Percentiles rank a stretch among this genome's conserved stretches.
phyloP scores from a whole-genome alignment of 495 filamentous ascomycete genomes.

The Aspergillus funiculosus region DNA sequence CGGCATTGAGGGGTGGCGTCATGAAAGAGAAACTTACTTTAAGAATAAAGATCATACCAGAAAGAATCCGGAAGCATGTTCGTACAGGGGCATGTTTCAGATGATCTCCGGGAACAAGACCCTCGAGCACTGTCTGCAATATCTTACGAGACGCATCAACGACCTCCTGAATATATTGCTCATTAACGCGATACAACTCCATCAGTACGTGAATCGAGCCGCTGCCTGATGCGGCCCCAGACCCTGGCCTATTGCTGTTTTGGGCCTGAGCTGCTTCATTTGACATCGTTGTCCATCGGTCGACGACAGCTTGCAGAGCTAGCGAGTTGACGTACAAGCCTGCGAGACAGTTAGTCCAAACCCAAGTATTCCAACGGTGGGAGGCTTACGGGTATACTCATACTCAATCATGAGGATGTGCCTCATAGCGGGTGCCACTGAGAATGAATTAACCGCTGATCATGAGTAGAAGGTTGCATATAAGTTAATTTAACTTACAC shows the following conservation, averaged over 20 bases:
- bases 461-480: background rate
- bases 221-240: conserved; percentile 29
- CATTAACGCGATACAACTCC: conserved; percentile 51
- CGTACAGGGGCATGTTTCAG: conserved; percentile 89
- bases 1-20: background rate
- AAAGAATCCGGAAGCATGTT: conserved; percentile 91
- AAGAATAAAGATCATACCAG: conserved; percentile 90
- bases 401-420: conserved; percentile 87
- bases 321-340: conserved; percentile 85
- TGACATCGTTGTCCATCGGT: conserved; percentile 73
- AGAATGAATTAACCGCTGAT: background rate
- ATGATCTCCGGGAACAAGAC: conserved; percentile 72
- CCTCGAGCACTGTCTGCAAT: conserved; percentile 74
- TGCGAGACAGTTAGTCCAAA: conserved; percentile 16
- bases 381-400: conserved; percentile 65
- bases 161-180: conserved; percentile 81
- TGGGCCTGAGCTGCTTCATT: conserved; percentile 48
- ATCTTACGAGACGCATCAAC: conserved; percentile 82
- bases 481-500: conserved; percentile 23
- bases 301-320: conserved; percentile 88
- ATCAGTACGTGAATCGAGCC: conserved; percentile 49
- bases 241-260: conserved; percentile 35
- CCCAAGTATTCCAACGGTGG: background rate
- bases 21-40: conserved; percentile 51
- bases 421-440: conserved; percentile 69